These are phyloP conservation scores for Ceratobasidium sp. DNA, from an alignment of 1,284 basidiomycete genomes.

Conservation along the genomic window DNA sequence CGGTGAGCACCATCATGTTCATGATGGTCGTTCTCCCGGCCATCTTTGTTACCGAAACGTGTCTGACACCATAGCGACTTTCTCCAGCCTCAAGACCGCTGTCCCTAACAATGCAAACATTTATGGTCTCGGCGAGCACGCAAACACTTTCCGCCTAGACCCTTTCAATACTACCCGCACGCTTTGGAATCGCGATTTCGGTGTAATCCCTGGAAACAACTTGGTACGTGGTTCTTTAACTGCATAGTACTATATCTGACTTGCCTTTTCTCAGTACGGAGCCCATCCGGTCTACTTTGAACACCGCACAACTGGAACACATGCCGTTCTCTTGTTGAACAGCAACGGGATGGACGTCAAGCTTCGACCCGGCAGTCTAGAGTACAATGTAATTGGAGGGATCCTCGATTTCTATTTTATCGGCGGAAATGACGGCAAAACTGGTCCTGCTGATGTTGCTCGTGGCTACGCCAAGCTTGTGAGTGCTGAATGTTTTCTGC, in stretches of 20 bases:
- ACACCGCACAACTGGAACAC: slow-evolving; percentile 67
- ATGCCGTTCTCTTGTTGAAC: slow-evolving; percentile 72
- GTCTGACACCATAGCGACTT: no score
- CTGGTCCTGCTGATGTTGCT: slow-evolving; percentile 65
- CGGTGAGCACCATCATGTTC: slow-evolving; percentile 61
- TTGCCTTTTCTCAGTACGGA: slow-evolving; percentile 55
- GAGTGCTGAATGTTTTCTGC: no score
- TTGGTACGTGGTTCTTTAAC: not conserved
- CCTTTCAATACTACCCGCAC: slow-evolving; percentile 68
- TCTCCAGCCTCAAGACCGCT: slow-evolving; percentile 23
- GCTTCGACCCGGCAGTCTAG: slow-evolving; percentile 60
- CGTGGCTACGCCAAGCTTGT: slow-evolving; percentile 71
- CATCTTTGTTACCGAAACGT: no score
- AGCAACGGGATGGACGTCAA: slow-evolving; percentile 80
- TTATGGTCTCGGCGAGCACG: slow-evolving; percentile 80
- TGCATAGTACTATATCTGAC: not conserved
- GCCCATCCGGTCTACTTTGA: slow-evolving; percentile 76
- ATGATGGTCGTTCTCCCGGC: no score
- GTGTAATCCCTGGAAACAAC: slow-evolving; percentile 49
- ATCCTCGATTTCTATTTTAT: slow-evolving; percentile 79
- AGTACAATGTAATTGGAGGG: slow-evolving; percentile 76
- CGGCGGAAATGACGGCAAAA: slow-evolving; percentile 61
- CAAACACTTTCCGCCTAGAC: slow-evolving; percentile 68
- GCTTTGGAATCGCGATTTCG: slow-evolving; percentile 71
- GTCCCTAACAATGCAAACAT: slow-evolving; percentile 68